Evolutionary conservation across 23 red algal species (phyloP).

Genomic region (Cyanidium caldarium): DNA sequence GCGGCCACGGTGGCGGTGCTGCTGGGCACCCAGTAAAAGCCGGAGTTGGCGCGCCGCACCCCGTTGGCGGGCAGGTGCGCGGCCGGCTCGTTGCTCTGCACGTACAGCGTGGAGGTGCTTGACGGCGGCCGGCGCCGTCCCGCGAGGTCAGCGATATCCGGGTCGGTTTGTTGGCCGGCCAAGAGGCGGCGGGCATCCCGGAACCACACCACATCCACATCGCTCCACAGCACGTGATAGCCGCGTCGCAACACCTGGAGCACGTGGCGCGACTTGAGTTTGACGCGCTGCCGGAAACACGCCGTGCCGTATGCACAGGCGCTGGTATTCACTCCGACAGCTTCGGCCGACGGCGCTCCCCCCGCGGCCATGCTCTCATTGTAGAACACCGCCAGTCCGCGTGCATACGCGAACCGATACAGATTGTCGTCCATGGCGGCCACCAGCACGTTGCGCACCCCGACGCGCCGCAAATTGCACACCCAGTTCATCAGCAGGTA

Average conservation of each 20-base stretch:
- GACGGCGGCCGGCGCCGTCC: no score
- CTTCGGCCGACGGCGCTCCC: slow-evolving; percentile 38
- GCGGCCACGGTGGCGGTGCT: slow-evolving; percentile 62
- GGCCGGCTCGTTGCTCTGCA: slow-evolving; percentile 89
- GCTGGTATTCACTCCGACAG: no score
- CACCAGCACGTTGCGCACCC: slow-evolving; percentile 70
- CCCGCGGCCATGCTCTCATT: slow-evolving; percentile 60
- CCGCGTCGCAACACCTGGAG: slow-evolving; percentile 72
- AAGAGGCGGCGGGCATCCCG: slow-evolving; percentile 51
- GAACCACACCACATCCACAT: slow-evolving; percentile 96
- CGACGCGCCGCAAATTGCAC: slow-evolving; percentile 82
- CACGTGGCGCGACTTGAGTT: slow-evolving; percentile 92
- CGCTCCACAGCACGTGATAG: slow-evolving; percentile 93
- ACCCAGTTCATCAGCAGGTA: slow-evolving; percentile 95
- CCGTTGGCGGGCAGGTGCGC: slow-evolving; percentile 66
- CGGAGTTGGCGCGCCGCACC: slow-evolving; percentile 66
- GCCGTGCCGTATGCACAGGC: slow-evolving; percentile 44
- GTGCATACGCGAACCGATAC: slow-evolving; percentile 80
- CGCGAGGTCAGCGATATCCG: no score
- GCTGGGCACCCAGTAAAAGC: slow-evolving; percentile 65
- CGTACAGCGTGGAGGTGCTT: not conserved
- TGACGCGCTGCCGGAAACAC: slow-evolving; percentile 81
- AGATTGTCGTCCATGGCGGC: slow-evolving; percentile 82
- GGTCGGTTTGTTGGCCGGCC: slow-evolving; percentile 38
- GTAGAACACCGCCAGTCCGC: slow-evolving; percentile 32